phyloP scores from a whole-genome alignment of 148 eudicot genomes.

The Simmondsia chinensis region DNA sequence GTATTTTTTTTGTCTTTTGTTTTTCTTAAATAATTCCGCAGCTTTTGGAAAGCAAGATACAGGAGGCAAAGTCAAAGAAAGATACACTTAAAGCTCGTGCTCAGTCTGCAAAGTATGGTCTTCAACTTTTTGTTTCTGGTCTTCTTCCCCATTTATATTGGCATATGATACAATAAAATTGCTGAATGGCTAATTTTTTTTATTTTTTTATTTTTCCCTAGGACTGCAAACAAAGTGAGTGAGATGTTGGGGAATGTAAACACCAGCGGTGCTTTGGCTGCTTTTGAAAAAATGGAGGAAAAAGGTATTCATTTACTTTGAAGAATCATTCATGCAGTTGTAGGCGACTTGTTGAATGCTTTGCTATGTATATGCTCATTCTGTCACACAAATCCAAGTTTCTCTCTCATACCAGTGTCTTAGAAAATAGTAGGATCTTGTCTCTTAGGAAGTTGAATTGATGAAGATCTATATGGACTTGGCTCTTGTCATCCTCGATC shows the following conservation, averaged over 20 bases:
- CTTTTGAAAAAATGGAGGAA: constrained; percentile 98
- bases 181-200: not conserved
- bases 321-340: not conserved
- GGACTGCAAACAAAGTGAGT: constrained; percentile 90
- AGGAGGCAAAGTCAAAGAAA: constrained; percentile 91
- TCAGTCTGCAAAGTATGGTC: constrained; percentile 83
- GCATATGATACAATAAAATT: not conserved
- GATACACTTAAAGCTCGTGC: constrained; percentile 98
- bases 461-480: no score
- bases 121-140: not conserved
- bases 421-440: no score
- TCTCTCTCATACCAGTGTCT: no score
- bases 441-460: no score
- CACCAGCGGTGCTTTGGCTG: constrained; percentile 93
- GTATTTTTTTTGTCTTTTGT: no score
- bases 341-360: not conserved
- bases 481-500: no score
- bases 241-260: constrained; percentile 95
- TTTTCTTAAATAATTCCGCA: constrained; percentile 22
- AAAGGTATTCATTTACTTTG: constrained; percentile 39
- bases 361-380: not conserved
- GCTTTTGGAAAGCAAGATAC: constrained; percentile 97
- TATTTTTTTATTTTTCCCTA: no score
- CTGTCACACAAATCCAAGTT: no score
- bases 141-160: not conserved